A percentile compares a stretch with the other conserved stretches of the same genome.
Evolutionary conservation across 306 rosid species (phyloP).

Genomic region (Citrullus amarus): DNA sequence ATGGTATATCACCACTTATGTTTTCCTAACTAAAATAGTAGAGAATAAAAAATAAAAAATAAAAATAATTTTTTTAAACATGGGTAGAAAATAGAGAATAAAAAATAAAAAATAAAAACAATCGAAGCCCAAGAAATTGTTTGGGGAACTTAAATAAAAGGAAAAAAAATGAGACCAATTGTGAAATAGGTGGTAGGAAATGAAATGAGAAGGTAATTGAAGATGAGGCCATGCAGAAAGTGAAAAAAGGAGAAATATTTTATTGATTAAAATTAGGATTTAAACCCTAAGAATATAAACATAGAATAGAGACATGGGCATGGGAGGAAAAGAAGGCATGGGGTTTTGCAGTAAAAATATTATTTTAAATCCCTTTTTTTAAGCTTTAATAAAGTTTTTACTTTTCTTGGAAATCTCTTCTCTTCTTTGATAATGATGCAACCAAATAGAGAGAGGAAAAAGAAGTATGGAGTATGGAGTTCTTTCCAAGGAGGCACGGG

Average conservation of each 20-base stretch:
- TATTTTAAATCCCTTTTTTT: conserved; percentile 16
- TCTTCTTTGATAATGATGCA: conserved; percentile 13
- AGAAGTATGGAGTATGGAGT: neutral
- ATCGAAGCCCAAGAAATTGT: too few relatives aligned
- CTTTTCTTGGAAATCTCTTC: conserved; percentile 64
- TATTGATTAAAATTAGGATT: neutral
- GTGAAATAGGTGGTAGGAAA: neutral
- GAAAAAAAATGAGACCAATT: too few relatives aligned
- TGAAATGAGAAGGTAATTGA: neutral
- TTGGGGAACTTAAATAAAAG: too few relatives aligned
- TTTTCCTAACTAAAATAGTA: too few relatives aligned
- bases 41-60: too few relatives aligned
- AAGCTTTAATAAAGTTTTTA: conserved; percentile 36
- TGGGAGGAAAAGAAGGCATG: conserved; percentile 20
- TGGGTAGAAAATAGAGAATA: too few relatives aligned
- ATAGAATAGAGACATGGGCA: conserved; percentile 14
- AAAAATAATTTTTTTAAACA: too few relatives aligned
- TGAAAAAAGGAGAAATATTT: conserved; percentile 13
- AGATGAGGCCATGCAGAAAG: neutral
- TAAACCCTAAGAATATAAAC: neutral
- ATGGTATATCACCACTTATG: too few relatives aligned
- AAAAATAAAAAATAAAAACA: too few relatives aligned
- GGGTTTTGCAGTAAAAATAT: conserved; percentile 7
- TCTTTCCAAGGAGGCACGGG: conserved; percentile 87
- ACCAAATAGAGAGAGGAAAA: neutral